Evolutionary conservation across 2,329 filamentous ascomycete genomes (phyloP).

Genomic region (Truncatella angustata): DNA sequence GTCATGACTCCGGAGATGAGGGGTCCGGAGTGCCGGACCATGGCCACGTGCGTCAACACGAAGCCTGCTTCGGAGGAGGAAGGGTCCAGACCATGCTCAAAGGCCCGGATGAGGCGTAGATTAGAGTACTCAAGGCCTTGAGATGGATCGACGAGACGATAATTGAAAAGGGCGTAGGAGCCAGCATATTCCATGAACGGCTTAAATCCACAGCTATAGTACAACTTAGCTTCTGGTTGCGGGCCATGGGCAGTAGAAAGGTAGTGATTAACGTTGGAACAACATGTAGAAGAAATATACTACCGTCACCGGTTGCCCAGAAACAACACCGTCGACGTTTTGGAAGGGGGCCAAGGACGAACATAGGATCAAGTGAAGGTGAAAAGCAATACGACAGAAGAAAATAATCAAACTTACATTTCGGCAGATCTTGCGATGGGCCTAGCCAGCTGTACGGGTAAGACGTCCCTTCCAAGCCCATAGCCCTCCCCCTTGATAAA

Average conservation of each 20-base stretch:
- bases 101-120: slow-evolving; percentile 83
- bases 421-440: slow-evolving; percentile 83
- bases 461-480: slow-evolving; percentile 69
- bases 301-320: too few relatives aligned
- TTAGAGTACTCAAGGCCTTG: slow-evolving; percentile 61
- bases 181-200: slow-evolving; percentile 88
- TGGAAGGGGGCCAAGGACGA: background rate
- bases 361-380: rapidly evolving
- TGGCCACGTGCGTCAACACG: slow-evolving; percentile 92
- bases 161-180: slow-evolving; percentile 69
- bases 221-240: too few relatives aligned
- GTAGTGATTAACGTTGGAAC: too few relatives aligned
- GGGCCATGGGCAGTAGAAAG: too few relatives aligned
- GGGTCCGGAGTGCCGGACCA: slow-evolving; percentile 82
- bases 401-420: slow-evolving; percentile 60
- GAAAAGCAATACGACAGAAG: slow-evolving; percentile 1
- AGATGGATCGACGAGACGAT: slow-evolving; percentile 56
- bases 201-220: slow-evolving; percentile 66
- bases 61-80: slow-evolving; percentile 90
- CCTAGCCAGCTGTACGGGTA: slow-evolving; percentile 73
- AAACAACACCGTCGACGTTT: background rate
- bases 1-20: slow-evolving; percentile 72
- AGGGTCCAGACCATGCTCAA: slow-evolving; percentile 85
- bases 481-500: slow-evolving; percentile 71
- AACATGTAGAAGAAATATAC: too few relatives aligned